Base-by-base conservation (phyloP, 1,139 yeast species). In the Geotrichum klebahnii region DNA sequence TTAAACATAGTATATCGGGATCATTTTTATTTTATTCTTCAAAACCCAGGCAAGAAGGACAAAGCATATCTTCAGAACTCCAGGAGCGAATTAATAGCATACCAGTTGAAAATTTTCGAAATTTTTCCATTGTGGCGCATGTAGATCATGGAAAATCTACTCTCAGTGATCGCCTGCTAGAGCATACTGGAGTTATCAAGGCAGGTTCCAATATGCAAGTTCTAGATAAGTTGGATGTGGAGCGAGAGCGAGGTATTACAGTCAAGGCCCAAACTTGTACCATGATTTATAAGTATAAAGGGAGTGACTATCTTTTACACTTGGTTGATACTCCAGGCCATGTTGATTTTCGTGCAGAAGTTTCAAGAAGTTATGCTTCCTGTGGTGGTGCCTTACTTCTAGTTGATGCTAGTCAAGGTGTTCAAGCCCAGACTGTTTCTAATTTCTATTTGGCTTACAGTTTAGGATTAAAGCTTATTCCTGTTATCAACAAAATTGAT, bases 101-200 rank as follows among this genome's bases (percentile, higher is more conserved):
- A 40, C 97, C 97, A 4, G 76, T 85, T 28, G 84, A 82, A 52
- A 80, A 88, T 59, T 90, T 84, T 65, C 69, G 98, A 55, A 90
- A 89, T 67, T 90, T 92, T 67, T 86, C 95, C 55, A 90, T 92
- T 52, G 97, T 89, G 33, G 97, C 98, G 1, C 98, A 92, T 71
- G 94, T 92, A n/a, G 98, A 92, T 66, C 98, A 92, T 67, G 98
- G 98, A 0, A 92, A 92, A 66, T 86, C 96, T 1, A 92, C 98
- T 0, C 67, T 92, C 24, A 84, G 95, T 53, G 98, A 92, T 64
- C 70, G 97, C 47, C 70, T 92, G 37, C 70, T 92, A 36, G 97
- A 92, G 63, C 68, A 86, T 37, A 92, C 97, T 0, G 94, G 95
- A 0, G 97, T 92, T 0, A 86, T 92, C 24, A 80, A 88, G 0